Evolutionary conservation across 768 basidiomycete species (phyloP).

Genomic region (Tricholomella constricta): DNA sequence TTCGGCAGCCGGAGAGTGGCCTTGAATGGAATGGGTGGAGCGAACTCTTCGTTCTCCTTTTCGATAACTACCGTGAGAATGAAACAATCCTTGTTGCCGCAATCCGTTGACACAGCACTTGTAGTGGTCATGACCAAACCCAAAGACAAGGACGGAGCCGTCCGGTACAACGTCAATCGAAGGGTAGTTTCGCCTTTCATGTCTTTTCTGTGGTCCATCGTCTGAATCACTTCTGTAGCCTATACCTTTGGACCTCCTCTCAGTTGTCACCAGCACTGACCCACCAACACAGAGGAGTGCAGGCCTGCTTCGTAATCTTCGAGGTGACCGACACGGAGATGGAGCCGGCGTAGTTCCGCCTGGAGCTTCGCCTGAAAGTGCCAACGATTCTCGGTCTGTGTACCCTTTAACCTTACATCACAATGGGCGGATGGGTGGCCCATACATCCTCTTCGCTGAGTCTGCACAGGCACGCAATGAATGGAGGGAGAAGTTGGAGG

Average conservation of each 20-base stretch:
- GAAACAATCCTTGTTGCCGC: neutral
- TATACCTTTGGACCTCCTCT: slow-evolving; percentile 88
- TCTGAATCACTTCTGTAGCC: slow-evolving; percentile 53
- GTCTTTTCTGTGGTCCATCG: neutral
- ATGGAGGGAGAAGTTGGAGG: slow-evolving; percentile 89
- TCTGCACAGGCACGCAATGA: slow-evolving; percentile 71
- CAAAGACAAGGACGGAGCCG: slow-evolving; percentile 74
- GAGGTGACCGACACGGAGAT: slow-evolving; percentile 38
- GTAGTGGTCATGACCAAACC: slow-evolving; percentile 89
- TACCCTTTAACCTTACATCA: slow-evolving; percentile 90
- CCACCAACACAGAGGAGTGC: slow-evolving; percentile 72
- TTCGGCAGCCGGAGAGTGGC: slow-evolving; percentile 86
- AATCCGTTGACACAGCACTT: slow-evolving; percentile 16
- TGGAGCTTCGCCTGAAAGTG: slow-evolving; percentile 36
- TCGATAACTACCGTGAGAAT: slow-evolving; percentile 91
- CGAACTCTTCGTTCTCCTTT: slow-evolving; percentile 86
- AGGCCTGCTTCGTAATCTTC: slow-evolving; percentile 70
- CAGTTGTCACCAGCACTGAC: slow-evolving; percentile 82
- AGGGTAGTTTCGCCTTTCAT: slow-evolving; percentile 49
- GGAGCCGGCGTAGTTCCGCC: slow-evolving; percentile 19
- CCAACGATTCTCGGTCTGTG: slow-evolving; percentile 70
- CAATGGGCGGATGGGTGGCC: slow-evolving; percentile 84
- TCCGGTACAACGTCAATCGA: slow-evolving; percentile 78
- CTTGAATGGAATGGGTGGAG: slow-evolving; percentile 90
- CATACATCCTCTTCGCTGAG: slow-evolving; percentile 88